phyloP scores from a whole-genome alignment of 2,329 filamentous ascomycete genomes.

The Epichloe glyceriae region DNA sequence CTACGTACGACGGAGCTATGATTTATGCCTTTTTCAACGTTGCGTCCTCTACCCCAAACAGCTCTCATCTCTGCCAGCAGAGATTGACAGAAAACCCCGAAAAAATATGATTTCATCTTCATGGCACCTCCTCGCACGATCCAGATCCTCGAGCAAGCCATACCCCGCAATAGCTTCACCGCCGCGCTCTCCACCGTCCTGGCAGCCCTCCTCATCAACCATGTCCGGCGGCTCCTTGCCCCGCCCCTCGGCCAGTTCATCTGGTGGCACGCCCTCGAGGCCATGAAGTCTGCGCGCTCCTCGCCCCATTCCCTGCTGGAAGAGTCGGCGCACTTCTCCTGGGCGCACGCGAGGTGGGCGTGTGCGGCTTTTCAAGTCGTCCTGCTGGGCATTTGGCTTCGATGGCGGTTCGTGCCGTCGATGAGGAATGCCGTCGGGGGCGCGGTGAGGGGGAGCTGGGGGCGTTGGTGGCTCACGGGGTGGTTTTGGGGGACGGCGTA shows the following conservation, averaged over 20 bases:
- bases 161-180: slow-evolving; percentile 15
- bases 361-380: slow-evolving; percentile 9
- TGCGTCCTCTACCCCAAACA: too few relatives aligned
- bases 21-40: too few relatives aligned
- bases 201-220: slow-evolving; percentile 25
- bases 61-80: too few relatives aligned
- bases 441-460: slow-evolving; percentile 1
- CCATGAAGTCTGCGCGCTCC: slow-evolving; percentile 22
- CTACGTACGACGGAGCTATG: too few relatives aligned
- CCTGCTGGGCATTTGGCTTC: slow-evolving; percentile 10
- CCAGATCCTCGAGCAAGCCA: not conserved
- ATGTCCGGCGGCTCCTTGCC: slow-evolving; percentile 22
- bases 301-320: slow-evolving; percentile 24
- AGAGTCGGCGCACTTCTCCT: slow-evolving; percentile 10
- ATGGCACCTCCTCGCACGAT: not conserved
- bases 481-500: slow-evolving; percentile 11
- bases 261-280: slow-evolving; percentile 18
- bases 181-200: slow-evolving; percentile 13
- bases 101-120: too few relatives aligned
- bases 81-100: too few relatives aligned
- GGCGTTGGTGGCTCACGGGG: slow-evolving; percentile 5
- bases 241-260: slow-evolving; percentile 19
- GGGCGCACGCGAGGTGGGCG: slow-evolving; percentile 7
- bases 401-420: not conserved
- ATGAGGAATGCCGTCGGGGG: not conserved